Evolutionary conservation across 2,329 filamentous ascomycete genomes (phyloP), one percentile per base, ranked within the genome.

Genomic region (Aspergillus chevalieri): DNA sequence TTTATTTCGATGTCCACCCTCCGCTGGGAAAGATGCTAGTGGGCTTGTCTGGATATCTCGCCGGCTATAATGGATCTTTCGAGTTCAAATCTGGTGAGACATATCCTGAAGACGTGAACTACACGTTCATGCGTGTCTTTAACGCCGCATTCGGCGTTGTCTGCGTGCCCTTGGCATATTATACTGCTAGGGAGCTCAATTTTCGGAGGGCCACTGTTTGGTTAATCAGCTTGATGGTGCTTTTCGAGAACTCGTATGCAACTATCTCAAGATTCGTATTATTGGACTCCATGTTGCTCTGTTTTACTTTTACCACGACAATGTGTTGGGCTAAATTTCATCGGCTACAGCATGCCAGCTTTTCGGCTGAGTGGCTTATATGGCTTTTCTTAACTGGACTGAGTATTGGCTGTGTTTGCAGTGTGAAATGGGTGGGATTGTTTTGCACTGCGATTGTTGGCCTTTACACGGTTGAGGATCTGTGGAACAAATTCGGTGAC

Each of bases 221-320:
- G 93, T 79, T 98, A 50, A 85, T 97, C 51, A 93, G 91, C 17
- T 77, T 97, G 61, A 96, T 96, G 89, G 91, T 98, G 42, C 83
- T 98, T 39, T 98, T 90, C 77, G 93, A 98, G 72, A 98, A 98
- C 78, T 97, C 93, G 46, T 98, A 97, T 76, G 95, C 93, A 44
- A 97, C 94, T 28, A 98, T 98, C 72, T 96, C 91, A 73, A 84
- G 93, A 53, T 98, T 98, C 69, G 97, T 98, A 63, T 84, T 98
- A 21, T 84, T 98, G 62, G 93, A 98, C 72, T 97, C 93, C 0
- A 98, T 98, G 93, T 82, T 98, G 46, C 81, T 98, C 36, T 97
- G 91, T 76, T 96, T 95, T 67, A 98, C 94, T n/a, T 93, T 97
- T 60, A 91, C 90, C 14, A 98, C 93, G 5, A 87, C 94, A 54